Base-by-base conservation (phyloP, 805 yeast genomes). In the Dipodascopsis uninucleata region DNA sequence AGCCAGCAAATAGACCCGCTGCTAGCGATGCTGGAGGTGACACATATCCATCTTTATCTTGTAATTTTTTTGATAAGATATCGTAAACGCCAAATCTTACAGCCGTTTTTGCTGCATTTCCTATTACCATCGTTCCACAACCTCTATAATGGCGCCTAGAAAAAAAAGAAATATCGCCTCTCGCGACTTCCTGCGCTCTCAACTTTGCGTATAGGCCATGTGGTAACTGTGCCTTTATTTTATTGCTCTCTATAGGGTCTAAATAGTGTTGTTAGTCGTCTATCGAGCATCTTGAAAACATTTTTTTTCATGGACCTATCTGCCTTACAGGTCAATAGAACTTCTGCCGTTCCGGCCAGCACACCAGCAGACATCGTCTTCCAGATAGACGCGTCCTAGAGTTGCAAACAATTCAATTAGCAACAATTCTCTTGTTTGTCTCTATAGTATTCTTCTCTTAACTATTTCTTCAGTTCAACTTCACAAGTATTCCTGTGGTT, bases 61-160 rank as follows among this genome's bases (percentile, higher is more conserved):
- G 81, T 71, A 84, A 75, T 71, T 61, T 84, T 76, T 58, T 79
- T 75, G 20, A 87, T 78, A 45, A 82, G 68, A 79, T 77, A 52
- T 86, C 84, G 68, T 85, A 90, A 38, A 82, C 75, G 21, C 80
- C 68, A 58, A 89, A 79, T 45, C 97, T 67, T 5, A 87, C 76
- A 5, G 77, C 71, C 3, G 94, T 81, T 63, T 88, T 89, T 42
- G 80, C 58, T 0, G 85, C 73, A 48, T 80, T 79, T 3, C 96
- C 96, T 0, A 79, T 53, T 28, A 86, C 82, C 47, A 87, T 64
- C 0, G 95, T 86, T 39, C 84, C 76, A 56, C 85, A 77, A 1
- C 97, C 97, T 17, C 66, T 62, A 58, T 67, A 76, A 36, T 31
- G 39, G 34, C 42, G 43, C 22, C 49, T 40, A n/a, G n/a, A n/a